Evolutionary conservation across 2,329 filamentous ascomycete genomes (phyloP).

Genomic region (Chaetomiaceae sp.): DNA sequence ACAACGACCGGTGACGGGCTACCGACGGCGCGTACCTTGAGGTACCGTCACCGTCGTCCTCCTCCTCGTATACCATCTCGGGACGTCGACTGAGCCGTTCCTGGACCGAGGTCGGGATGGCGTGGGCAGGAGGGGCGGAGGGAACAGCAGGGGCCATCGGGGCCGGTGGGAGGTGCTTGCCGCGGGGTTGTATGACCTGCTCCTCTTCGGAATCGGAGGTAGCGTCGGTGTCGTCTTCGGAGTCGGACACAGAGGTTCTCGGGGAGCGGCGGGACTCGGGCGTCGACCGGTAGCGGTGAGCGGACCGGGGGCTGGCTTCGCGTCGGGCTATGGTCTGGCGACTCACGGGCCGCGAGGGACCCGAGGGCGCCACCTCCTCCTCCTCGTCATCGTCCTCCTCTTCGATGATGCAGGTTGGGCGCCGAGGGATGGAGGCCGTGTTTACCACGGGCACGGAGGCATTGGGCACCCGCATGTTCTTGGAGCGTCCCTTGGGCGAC

Average conservation of each 20-base stretch:
- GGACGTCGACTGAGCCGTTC: constrained; percentile 22
- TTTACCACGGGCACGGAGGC: constrained; percentile 29
- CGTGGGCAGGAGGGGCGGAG: constrained; percentile 7
- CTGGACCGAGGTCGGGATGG: constrained; percentile 15
- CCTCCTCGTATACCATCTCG: constrained; percentile 25
- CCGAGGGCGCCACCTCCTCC: constrained; percentile 17
- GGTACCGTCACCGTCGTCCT: constrained; percentile 22
- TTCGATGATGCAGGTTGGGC: constrained; percentile 25
- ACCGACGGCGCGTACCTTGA: constrained; percentile 23
- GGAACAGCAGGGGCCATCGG: constrained; percentile 29
- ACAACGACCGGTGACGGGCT: constrained; percentile 22
- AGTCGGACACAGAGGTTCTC: constrained; percentile 34
- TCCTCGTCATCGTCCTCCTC: constrained; percentile 28
- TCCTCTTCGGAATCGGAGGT: constrained; percentile 35
- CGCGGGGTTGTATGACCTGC: constrained; percentile 25
- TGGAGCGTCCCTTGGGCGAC: constrained; percentile 22
- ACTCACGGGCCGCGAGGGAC: constrained; percentile 28
- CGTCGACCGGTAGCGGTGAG: constrained; percentile 36
- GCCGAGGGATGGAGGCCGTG: constrained; percentile 24
- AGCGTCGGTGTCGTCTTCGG: constrained; percentile 38
- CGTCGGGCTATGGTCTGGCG: constrained; percentile 25
- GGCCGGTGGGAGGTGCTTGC: constrained; percentile 13
- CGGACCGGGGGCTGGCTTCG: constrained; percentile 33
- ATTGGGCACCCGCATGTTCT: constrained; percentile 31
- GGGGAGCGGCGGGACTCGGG: constrained; percentile 28